Base-by-base conservation (phyloP, 345 rosid species). In the Brassica cretica region DNA sequence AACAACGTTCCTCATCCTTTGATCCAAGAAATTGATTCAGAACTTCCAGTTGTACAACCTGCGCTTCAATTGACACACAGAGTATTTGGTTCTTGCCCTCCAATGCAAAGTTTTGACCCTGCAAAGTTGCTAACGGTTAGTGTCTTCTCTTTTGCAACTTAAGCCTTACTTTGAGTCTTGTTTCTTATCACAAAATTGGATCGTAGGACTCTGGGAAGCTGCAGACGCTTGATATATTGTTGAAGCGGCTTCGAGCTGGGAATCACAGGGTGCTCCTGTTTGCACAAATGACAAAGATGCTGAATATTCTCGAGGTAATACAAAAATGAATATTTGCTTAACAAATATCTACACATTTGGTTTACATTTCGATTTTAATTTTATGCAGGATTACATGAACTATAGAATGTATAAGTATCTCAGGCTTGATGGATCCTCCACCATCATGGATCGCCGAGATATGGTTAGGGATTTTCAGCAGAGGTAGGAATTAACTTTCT, bases 201-300 rank as follows among this genome's bases (percentile, higher is more conserved):
- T 61, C 19, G 7, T 80, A 95, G 99, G 99, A 93, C 81, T 96
- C 99, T 78, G 99, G 99, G 69, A 96, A 96, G 93, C 98, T 96
- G 81, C 99, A 93, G 84, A 96, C 99, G 2, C 88, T 96, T 41
- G 99, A 96, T 85, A 83, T 96, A 80, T 84, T 96, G 64, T 83
- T 96, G 88, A 96, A 93, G 87, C 94, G 97, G 46, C 87, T 96
- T 84, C 90, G 99, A 70, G 96, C 93, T 51, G 97, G 89, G 80
- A 96, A 96, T 81, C 99, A 96, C 67, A 89, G 99, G 5, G 86
- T 96, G 71, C 96, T 96, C 75, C 73, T 96, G 77, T 96, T 96
- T 91, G 98, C 99, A 66, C 99, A 96, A 86, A 96, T 96, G 99
- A 93, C 99, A 18, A 96, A 90, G 86, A 96, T 96, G 99, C 86